Percentiles rank a stretch among this genome's conserved stretches.
These are phyloP conservation scores for Fabrea salina DNA, from an alignment of 169 alveolate genomes.

Conservation along the genomic window DNA sequence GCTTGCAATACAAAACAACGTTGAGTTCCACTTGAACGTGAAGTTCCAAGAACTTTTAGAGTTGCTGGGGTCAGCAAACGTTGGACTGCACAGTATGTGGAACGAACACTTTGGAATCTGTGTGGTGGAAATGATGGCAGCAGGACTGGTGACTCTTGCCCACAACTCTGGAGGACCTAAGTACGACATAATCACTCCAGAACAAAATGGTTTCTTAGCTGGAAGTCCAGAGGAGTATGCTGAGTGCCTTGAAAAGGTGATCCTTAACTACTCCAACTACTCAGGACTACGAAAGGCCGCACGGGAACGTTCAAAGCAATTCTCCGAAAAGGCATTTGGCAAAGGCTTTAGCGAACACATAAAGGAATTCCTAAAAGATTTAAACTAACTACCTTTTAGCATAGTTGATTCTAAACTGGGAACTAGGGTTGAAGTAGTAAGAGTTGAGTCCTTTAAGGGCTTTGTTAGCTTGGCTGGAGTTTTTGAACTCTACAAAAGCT, in stretches of 20 bases:
- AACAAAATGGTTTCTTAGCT: slow-evolving; percentile 79
- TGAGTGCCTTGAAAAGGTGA: slow-evolving; percentile 10
- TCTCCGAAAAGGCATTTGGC: slow-evolving; percentile 7
- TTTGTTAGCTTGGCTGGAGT: neutral
- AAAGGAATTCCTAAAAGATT: no score
- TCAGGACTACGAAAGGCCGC: neutral
- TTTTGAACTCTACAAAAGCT: slow-evolving; percentile 5
- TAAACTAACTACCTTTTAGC: no score
- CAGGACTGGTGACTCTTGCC: slow-evolving; percentile 84
- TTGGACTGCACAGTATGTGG: slow-evolving; percentile 91
- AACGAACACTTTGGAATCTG: slow-evolving; percentile 92
- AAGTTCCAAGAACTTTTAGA: slow-evolving; percentile 42
- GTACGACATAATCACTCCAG: slow-evolving; percentile 76
- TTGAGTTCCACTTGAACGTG: slow-evolving; percentile 58
- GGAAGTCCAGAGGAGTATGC: slow-evolving; percentile 73
- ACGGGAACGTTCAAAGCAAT: neutral
- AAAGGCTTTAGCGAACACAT: no score
- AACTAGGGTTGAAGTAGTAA: neutral
- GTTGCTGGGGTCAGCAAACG: slow-evolving; percentile 63
- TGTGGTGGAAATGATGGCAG: slow-evolving; percentile 89
- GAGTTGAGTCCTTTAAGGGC: slow-evolving; percentile 3
- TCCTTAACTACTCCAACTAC: slow-evolving; percentile 7
- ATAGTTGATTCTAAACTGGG: neutral
- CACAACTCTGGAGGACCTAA: slow-evolving; percentile 92
- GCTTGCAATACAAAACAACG: slow-evolving; percentile 45